These are phyloP conservation scores for Globisporangium carolinianum DNA, from an alignment of 352 stramenopile genomes.

Conservation along the genomic window DNA sequence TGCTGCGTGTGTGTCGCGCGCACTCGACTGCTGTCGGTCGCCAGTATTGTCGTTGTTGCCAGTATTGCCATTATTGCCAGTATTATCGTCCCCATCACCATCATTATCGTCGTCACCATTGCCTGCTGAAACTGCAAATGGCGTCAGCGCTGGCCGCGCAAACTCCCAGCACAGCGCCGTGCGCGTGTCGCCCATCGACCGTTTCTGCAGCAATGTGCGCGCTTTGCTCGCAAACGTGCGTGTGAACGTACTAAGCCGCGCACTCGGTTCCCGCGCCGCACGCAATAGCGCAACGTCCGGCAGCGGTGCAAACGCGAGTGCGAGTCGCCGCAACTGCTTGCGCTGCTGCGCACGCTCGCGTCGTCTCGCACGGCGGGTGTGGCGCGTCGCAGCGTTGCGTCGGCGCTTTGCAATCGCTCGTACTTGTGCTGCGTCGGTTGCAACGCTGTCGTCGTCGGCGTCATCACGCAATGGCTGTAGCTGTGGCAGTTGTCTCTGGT, in stretches of 20 bases:
- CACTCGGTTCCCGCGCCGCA: conserved; percentile 34
- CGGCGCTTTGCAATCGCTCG: conserved; percentile 17
- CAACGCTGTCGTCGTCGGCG: neutral
- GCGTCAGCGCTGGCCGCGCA: conserved; percentile 21
- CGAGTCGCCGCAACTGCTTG: conserved; percentile 14
- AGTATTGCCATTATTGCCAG: neutral
- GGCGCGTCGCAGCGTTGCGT: conserved; percentile 6
- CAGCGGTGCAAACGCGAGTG: conserved; percentile 29
- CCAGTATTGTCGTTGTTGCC: too few species aligned
- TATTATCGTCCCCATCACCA: neutral
- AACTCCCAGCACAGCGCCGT: conserved; percentile 62
- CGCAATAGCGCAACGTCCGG: conserved; percentile 32
- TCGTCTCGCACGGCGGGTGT: conserved; percentile 18
- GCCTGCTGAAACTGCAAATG: neutral
- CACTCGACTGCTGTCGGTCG: neutral
- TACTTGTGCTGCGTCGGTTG: conserved; percentile 9
- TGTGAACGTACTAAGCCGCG: conserved; percentile 41
- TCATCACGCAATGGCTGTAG: conserved; percentile 1
- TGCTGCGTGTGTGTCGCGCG: conserved; percentile 7
- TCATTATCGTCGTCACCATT: neutral
- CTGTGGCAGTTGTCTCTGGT: too few species aligned
- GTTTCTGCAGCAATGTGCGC: conserved; percentile 38
- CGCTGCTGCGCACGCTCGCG: conserved; percentile 20
- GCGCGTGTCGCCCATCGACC: conserved; percentile 44
- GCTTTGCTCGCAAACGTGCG: conserved; percentile 48